A percentile compares a stretch with the other conserved stretches of the same genome.
phyloP scores from a whole-genome alignment of 495 filamentous ascomycete species.

The Neurospora tetrasperma region DNA sequence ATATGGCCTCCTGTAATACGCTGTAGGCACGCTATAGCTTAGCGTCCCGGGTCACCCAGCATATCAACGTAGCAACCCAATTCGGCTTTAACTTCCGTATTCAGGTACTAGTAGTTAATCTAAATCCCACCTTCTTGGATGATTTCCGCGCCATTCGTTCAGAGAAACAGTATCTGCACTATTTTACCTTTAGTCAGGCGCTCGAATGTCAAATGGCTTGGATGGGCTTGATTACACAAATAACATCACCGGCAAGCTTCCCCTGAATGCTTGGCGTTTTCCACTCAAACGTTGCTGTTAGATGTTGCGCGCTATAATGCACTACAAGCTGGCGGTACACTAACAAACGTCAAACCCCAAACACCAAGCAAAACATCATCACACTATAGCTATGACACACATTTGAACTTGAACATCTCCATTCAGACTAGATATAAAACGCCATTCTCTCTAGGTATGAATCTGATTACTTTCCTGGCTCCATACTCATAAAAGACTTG shows the following conservation, averaged over 20 bases:
- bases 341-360: neutral
- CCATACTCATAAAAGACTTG: fast-evolving
- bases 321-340: neutral
- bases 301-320: neutral
- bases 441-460: fast-evolving
- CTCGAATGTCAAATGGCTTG: neutral
- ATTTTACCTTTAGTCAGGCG: neutral
- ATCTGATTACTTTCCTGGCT: neutral
- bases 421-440: neutral
- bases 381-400: neutral
- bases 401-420: neutral
- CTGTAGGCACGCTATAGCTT: neutral
- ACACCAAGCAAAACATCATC: neutral
- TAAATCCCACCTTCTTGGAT: too few species aligned
- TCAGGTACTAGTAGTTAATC: neutral
- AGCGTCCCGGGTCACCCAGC: neutral
- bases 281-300: neutral
- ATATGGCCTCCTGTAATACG: neutral
- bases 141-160: too few species aligned
- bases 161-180: too few species aligned
- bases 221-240: neutral
- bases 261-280: neutral
- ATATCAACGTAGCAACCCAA: neutral
- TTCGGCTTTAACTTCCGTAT: neutral
- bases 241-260: neutral